A percentile compares a stretch with the other conserved stretches of the same genome.
phyloP scores from a whole-genome alignment of 2,329 filamentous ascomycete genomes.

The Fusarium chaquense region DNA sequence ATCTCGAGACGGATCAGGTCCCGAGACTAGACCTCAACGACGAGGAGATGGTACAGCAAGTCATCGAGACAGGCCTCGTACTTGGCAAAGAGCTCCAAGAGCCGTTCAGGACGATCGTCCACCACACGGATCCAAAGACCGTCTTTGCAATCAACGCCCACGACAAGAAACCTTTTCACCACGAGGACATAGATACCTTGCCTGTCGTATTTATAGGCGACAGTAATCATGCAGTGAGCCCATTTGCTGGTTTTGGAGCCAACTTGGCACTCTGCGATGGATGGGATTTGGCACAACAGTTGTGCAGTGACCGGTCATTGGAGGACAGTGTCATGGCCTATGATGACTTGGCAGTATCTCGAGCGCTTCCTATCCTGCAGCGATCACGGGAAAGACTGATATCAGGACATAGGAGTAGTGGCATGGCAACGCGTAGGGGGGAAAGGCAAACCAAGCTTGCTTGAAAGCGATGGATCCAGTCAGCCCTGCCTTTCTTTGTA shows the following conservation, averaged over 20 bases:
- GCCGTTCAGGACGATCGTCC: slow-evolving; percentile 56
- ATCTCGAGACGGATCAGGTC: slow-evolving; percentile 43
- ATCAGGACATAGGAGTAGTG: slow-evolving; percentile 36
- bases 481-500: background rate
- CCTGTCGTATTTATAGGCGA: slow-evolving; percentile 62
- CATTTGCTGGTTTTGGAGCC: slow-evolving; percentile 63
- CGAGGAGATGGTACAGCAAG: slow-evolving; percentile 41
- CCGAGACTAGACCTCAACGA: slow-evolving; percentile 25
- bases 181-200: slow-evolving; percentile 44
- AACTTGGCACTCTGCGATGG: slow-evolving; percentile 62
- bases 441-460: background rate
- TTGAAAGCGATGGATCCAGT: background rate
- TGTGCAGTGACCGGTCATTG: slow-evolving; percentile 49
- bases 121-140: slow-evolving; percentile 54
- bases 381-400: slow-evolving; percentile 42
- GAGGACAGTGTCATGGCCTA: slow-evolving; percentile 50
- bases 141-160: slow-evolving; percentile 56
- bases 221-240: slow-evolving; percentile 62
- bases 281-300: slow-evolving; percentile 59
- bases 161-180: slow-evolving; percentile 60
- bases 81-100: slow-evolving; percentile 54
- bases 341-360: slow-evolving; percentile 53
- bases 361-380: slow-evolving; percentile 47
- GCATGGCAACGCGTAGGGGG: no score
- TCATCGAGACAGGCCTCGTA: slow-evolving; percentile 51